Percentiles rank a stretch among this genome's conserved stretches.
Conservation (phyloP, 1,139 yeast species). For the Saccharomyces pastorianus region DNA sequence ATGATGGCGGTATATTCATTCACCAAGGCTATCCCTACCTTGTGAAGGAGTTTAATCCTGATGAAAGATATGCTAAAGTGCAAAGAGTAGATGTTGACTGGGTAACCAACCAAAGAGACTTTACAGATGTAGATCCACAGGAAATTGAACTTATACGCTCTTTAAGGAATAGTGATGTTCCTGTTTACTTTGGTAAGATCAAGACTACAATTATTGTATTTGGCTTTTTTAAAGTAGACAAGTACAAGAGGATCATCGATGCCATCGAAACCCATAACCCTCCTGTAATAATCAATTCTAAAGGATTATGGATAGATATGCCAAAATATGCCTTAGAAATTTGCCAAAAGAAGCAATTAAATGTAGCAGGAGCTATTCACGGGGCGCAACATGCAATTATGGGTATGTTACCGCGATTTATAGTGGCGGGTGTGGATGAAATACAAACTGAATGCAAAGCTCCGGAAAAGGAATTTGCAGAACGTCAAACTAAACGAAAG, state of each 20-base stretch:
- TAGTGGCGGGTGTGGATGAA: conserved; percentile 62
- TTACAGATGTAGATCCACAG: conserved; percentile 81
- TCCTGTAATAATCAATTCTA: conserved; percentile 58
- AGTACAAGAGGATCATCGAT: conserved; percentile 70
- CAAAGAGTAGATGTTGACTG: conserved; percentile 86
- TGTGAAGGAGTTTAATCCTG: conserved; percentile 73
- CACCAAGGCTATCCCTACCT: conserved; percentile 90
- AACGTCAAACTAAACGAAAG: conserved; percentile 54
- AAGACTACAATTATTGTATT: conserved; percentile 69
- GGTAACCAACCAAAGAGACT: conserved; percentile 87
- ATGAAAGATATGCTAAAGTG: conserved; percentile 71
- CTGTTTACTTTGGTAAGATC: conserved; percentile 68
- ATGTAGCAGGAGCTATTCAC: conserved; percentile 87
- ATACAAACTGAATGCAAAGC: conserved; percentile 91
- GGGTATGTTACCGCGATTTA: conserved; percentile 62
- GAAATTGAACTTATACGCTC: conserved; percentile 61
- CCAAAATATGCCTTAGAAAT: conserved; percentile 56
- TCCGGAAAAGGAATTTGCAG: conserved; percentile 88
- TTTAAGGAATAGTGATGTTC: conserved; percentile 46
- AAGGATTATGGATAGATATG: conserved; percentile 89
- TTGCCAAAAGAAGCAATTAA: conserved; percentile 49
- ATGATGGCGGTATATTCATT: conserved; percentile 90
- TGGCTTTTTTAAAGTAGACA: conserved; percentile 84
- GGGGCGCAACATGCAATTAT: conserved; percentile 90
- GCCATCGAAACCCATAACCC: conserved; percentile 90